Conservation (phyloP, 164 flowering plant genomes). For the Warburgia ugandensis region DNA sequence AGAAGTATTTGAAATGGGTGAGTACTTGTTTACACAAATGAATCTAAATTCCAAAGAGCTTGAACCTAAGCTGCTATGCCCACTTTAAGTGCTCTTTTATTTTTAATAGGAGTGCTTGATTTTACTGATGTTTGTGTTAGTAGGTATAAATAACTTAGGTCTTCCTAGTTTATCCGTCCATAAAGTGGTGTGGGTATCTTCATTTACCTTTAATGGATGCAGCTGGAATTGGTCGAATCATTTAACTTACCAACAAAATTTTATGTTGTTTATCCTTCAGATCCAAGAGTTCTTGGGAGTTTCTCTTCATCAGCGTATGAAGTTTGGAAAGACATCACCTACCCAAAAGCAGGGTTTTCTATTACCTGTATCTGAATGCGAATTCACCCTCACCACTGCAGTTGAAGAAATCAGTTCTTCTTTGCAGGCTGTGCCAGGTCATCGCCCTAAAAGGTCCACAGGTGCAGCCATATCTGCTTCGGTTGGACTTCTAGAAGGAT, state of each 20-base stretch:
- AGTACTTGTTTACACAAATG: too few relatives aligned
- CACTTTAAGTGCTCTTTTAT: too few relatives aligned
- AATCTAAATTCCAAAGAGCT: too few relatives aligned
- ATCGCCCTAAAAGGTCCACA: conserved; percentile 70
- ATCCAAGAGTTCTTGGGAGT: conserved; percentile 53
- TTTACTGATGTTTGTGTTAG: too few relatives aligned
- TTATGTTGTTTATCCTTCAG: conserved; percentile 25
- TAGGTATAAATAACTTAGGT: too few relatives aligned
- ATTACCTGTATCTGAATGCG: conserved; percentile 70
- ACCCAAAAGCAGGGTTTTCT: conserved; percentile 57
- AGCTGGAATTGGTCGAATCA: not conserved
- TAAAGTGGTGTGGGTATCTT: too few relatives aligned
- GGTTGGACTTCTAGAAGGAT: conserved; percentile 75
- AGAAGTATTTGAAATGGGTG: too few relatives aligned
- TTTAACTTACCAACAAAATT: not conserved
- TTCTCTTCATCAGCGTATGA: conserved; percentile 31
- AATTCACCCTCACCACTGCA: conserved; percentile 64
- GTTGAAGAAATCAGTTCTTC: conserved; percentile 68
- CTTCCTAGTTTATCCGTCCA: too few relatives aligned
- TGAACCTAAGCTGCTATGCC: too few relatives aligned
- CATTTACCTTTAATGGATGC: too few relatives aligned
- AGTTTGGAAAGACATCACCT: conserved; percentile 33
- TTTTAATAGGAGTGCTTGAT: too few relatives aligned
- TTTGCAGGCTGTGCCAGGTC: conserved; percentile 24
- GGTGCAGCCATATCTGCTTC: conserved; percentile 84